Evolutionary conservation across 306 rosid genomes (phyloP).

Genomic region (Dryas drummondii): DNA sequence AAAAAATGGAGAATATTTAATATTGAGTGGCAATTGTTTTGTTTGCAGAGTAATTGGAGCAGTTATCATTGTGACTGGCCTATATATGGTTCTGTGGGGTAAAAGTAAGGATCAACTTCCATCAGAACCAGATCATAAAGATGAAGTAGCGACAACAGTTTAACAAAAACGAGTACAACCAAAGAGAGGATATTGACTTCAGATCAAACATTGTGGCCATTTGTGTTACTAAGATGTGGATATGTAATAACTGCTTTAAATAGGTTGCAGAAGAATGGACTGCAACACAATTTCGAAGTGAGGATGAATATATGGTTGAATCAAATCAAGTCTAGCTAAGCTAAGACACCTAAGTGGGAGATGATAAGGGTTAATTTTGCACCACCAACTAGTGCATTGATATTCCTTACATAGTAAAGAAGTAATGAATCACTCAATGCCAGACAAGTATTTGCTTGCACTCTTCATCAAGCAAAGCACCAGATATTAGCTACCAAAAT

Average conservation of each 20-base stretch:
- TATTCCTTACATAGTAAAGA: not conserved
- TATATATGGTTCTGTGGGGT: constrained; percentile 56
- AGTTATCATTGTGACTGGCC: constrained; percentile 39
- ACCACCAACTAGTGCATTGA: not conserved
- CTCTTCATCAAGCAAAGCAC: not conserved
- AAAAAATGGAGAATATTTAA: no score
- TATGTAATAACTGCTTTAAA: not conserved
- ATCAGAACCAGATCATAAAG: constrained; percentile 3
- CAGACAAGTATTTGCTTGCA: not conserved
- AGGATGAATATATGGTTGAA: no score
- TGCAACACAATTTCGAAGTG: no score
- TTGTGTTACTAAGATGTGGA: not conserved
- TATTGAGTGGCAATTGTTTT: no score
- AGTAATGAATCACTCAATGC: not conserved
- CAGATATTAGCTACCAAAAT: not conserved
- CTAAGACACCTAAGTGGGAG: no score
- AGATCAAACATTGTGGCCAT: constrained; percentile 5
- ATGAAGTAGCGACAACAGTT: constrained; percentile 3
- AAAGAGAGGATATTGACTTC: not conserved
- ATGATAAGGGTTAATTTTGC: no score
- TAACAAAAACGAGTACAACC: constrained; percentile 8
- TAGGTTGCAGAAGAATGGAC: not conserved
- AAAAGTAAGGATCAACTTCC: constrained; percentile 38
- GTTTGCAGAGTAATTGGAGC: constrained; percentile 48
- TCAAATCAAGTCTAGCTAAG: no score